These are phyloP conservation scores for Leccinum truebloodii DNA, from an alignment of 768 basidiomycete genomes.

Conservation along the genomic window DNA sequence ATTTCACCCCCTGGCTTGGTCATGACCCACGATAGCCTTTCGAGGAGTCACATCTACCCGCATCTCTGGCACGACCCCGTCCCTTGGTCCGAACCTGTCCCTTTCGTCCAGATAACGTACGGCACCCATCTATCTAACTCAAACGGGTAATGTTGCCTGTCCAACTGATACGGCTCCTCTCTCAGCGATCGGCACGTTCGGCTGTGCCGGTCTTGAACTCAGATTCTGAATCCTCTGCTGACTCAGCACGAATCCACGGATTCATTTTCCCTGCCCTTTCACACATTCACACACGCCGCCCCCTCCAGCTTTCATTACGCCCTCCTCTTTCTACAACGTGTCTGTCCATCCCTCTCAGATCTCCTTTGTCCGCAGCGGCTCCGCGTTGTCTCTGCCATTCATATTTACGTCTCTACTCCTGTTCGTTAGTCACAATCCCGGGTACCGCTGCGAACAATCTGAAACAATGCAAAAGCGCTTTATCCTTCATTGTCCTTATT, in stretches of 20 bases:
- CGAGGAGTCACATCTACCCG: slow-evolving; percentile 30
- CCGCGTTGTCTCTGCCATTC: slow-evolving; percentile 12
- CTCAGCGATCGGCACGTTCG: slow-evolving; percentile 33
- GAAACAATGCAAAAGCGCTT: slow-evolving; percentile 8
- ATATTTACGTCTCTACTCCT: slow-evolving; percentile 19
- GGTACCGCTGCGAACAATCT: not conserved
- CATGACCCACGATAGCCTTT: slow-evolving; percentile 36
- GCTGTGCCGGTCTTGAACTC: slow-evolving; percentile 26
- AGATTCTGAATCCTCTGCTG: slow-evolving; percentile 22
- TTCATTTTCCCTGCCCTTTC: slow-evolving; percentile 3
- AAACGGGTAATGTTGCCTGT: slow-evolving; percentile 32
- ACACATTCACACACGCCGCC: slow-evolving; percentile 4
- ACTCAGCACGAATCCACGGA: slow-evolving; percentile 22
- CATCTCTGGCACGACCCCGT: slow-evolving; percentile 19
- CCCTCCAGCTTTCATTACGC: slow-evolving; percentile 17
- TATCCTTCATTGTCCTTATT: slow-evolving; percentile 1
- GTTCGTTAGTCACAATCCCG: slow-evolving; percentile 16
- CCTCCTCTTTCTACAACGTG: slow-evolving; percentile 21
- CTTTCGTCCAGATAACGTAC: slow-evolving; percentile 32
- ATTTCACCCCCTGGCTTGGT: slow-evolving; percentile 17
- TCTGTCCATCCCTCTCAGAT: slow-evolving; percentile 1
- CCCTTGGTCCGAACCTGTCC: slow-evolving; percentile 15
- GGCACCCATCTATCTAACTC: slow-evolving; percentile 33
- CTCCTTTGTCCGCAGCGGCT: slow-evolving; percentile 10
- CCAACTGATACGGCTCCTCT: slow-evolving; percentile 32